Evolutionary conservation across 1,284 basidiomycete genomes (phyloP).

Genomic region (Cryptococcus sp.): DNA sequence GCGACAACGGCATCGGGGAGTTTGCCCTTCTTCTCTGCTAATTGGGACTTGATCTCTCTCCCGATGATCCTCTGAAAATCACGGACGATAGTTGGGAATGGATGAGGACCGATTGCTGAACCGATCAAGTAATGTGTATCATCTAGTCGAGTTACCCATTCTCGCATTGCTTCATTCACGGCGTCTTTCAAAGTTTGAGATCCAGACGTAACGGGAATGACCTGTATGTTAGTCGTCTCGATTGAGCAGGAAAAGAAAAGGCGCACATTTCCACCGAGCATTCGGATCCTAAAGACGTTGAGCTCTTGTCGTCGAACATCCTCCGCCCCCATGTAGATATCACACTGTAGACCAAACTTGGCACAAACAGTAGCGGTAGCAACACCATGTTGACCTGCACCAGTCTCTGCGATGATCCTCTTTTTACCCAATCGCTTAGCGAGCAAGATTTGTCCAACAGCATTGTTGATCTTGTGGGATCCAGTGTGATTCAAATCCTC

Average conservation of each 20-base stretch:
- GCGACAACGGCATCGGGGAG: slow-evolving; percentile 93
- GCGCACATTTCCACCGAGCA: slow-evolving; percentile 84
- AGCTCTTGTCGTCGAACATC: slow-evolving; percentile 92
- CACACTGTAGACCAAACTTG: slow-evolving; percentile 90
- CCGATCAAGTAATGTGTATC: slow-evolving; percentile 96
- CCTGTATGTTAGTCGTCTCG: slow-evolving; percentile 52
- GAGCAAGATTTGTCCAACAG: slow-evolving; percentile 89
- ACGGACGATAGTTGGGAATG: slow-evolving; percentile 97
- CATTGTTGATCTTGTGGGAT: slow-evolving; percentile 96
- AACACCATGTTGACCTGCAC: slow-evolving; percentile 97
- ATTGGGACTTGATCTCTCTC: slow-evolving; percentile 86
- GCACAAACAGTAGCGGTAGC: slow-evolving; percentile 98
- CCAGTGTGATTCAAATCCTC: slow-evolving; percentile 78
- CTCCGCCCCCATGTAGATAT: slow-evolving; percentile 99
- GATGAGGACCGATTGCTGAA: slow-evolving; percentile 95
- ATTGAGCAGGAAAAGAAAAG: not conserved
- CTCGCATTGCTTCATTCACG: slow-evolving; percentile 92
- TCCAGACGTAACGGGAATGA: slow-evolving; percentile 90
- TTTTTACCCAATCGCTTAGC: slow-evolving; percentile 90
- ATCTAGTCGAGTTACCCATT: slow-evolving; percentile 95
- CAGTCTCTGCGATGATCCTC: slow-evolving; percentile 97
- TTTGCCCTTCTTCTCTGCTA: slow-evolving; percentile 69
- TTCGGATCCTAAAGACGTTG: slow-evolving; percentile 97
- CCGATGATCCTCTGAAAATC: slow-evolving; percentile 98
- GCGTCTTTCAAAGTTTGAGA: slow-evolving; percentile 96